Evolutionary conservation across 1,284 basidiomycete genomes (phyloP).

Genomic region (Cutaneotrichosporon mucoides): DNA sequence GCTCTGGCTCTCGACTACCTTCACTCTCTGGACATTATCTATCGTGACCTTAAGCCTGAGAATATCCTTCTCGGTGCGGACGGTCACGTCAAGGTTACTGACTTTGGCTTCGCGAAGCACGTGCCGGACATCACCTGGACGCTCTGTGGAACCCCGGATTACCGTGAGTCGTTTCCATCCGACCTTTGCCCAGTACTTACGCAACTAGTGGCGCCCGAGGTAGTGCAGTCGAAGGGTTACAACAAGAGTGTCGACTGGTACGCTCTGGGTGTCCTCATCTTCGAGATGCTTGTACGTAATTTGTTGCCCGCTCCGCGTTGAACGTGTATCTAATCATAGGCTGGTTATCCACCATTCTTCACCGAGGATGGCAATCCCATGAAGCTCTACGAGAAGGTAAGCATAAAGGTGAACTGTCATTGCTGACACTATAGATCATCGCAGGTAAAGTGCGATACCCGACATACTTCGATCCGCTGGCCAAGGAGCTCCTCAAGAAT

Average conservation of each 20-base stretch:
- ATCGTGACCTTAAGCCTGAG: constrained; percentile 96
- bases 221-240: constrained; percentile 86
- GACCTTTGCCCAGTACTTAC: constrained; percentile 25
- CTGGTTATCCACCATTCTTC: constrained; percentile 55
- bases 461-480: constrained; percentile 70
- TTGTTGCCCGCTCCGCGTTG: too few species aligned
- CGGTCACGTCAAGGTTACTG: constrained; percentile 96
- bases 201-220: constrained; percentile 71
- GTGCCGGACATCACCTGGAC: constrained; percentile 94
- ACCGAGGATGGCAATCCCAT: constrained; percentile 62
- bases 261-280: constrained; percentile 83
- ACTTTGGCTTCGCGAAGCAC: constrained; percentile 95
- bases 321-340: constrained; percentile 26
- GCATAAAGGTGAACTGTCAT: constrained; percentile 27
- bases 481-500: constrained; percentile 83
- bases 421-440: constrained; percentile 36
- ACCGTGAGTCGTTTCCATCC: constrained; percentile 47
- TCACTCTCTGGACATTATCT: constrained; percentile 86
- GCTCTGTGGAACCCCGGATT: constrained; percentile 95
- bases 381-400: constrained; percentile 92
- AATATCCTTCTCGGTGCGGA: constrained; percentile 91
- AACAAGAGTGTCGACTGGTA: constrained; percentile 99
- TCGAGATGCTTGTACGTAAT: constrained; percentile 56
- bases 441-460: constrained; percentile 85
- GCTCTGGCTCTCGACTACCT: constrained; percentile 91